Percentiles rank a stretch among this genome's conserved stretches.
Evolutionary conservation across 2,329 filamentous ascomycete genomes (phyloP).

Genomic region (Cladosporium velox): DNA sequence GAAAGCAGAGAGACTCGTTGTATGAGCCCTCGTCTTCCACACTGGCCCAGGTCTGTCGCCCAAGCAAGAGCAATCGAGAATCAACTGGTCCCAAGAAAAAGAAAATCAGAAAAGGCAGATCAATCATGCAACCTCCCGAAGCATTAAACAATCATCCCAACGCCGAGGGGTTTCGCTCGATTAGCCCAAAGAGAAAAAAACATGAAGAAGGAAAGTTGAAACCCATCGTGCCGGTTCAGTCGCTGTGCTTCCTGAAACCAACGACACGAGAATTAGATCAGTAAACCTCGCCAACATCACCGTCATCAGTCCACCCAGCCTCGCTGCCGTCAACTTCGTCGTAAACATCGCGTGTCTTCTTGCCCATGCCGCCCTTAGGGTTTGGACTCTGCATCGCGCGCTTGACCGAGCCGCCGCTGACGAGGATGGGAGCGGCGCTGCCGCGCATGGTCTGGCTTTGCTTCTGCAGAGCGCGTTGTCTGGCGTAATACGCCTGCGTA

Average conservation of each 20-base stretch:
- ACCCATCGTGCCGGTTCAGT: background rate
- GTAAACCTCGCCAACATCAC: conserved; percentile 38
- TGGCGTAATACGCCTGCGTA: conserved; percentile 78
- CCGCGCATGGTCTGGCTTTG: background rate
- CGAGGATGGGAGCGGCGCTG: conserved; percentile 7
- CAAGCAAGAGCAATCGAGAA: background rate
- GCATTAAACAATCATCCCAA: background rate
- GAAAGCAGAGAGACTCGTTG: background rate
- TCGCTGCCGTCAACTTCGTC: conserved; percentile 36
- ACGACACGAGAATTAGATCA: conserved; percentile 25
- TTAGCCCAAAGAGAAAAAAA: background rate
- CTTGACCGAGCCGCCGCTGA: conserved; percentile 19
- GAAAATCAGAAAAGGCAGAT: background rate
- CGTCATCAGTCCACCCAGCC: conserved; percentile 41
- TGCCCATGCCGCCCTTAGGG: conserved; percentile 20
- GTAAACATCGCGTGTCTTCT: conserved; percentile 28
- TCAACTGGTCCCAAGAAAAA: background rate
- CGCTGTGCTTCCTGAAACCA: background rate
- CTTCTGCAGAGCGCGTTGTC: conserved; percentile 38
- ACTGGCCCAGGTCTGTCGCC: background rate
- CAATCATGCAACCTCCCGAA: background rate
- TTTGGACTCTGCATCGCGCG: conserved; percentile 19
- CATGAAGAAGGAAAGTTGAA: background rate
- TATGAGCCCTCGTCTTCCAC: background rate
- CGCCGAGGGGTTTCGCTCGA: background rate